Conservation (phyloP, 495 filamentous ascomycete genomes). For the Xylaria cubensis region DNA sequence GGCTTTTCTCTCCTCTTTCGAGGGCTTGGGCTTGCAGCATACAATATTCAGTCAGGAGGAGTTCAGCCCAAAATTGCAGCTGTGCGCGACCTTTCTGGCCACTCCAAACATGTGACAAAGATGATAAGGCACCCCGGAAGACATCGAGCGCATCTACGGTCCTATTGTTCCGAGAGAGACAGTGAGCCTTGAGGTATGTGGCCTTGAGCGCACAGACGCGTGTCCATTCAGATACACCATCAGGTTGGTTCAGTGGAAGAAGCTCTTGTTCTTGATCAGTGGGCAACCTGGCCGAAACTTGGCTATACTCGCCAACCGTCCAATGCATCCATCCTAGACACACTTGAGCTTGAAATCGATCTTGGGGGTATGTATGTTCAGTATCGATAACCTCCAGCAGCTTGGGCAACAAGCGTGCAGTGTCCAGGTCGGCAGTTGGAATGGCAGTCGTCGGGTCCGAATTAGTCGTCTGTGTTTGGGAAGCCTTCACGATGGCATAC, state of each 20-base stretch:
- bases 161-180: slow-evolving; percentile 63
- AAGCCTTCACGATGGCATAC: slow-evolving; percentile 62
- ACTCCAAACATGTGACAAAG: slow-evolving; percentile 56
- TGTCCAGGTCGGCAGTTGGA: slow-evolving; percentile 41
- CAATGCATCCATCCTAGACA: slow-evolving; percentile 86
- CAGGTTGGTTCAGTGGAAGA: slow-evolving; percentile 55
- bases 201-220: slow-evolving; percentile 80
- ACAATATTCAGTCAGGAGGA: slow-evolving; percentile 74
- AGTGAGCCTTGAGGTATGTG: slow-evolving; percentile 74
- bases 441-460: slow-evolving; percentile 50
- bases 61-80: slow-evolving; percentile 77
- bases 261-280: slow-evolving; percentile 62
- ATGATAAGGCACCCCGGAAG: slow-evolving; percentile 67
- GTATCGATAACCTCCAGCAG: slow-evolving; percentile 71
- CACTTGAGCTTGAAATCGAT: slow-evolving; percentile 78
- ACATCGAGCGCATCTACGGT: slow-evolving; percentile 65
- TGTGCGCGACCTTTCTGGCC: slow-evolving; percentile 59
- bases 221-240: slow-evolving; percentile 70
- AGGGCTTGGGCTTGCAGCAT: slow-evolving; percentile 65
- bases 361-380: slow-evolving; percentile 64
- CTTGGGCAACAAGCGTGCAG: slow-evolving; percentile 64
- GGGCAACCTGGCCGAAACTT: slow-evolving; percentile 68
- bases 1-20: slow-evolving; percentile 49
- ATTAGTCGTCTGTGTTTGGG: slow-evolving; percentile 50
- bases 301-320: slow-evolving; percentile 68